Evolutionary conservation across 2,329 filamentous ascomycete species (phyloP).

Genomic region (Rhytidhysteron rufulum): DNA sequence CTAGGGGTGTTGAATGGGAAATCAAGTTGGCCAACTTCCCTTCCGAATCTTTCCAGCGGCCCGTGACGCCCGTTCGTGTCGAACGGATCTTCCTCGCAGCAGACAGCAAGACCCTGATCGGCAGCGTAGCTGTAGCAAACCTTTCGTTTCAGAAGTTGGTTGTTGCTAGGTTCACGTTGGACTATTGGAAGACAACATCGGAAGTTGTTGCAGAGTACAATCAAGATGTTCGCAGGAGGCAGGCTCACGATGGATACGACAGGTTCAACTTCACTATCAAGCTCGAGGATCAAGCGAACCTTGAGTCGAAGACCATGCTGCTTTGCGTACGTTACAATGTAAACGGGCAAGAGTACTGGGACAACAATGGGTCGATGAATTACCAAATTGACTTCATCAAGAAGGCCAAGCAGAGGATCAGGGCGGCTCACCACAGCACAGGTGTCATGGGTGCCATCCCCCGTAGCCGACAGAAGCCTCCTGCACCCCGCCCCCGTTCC

Average conservation of each 20-base stretch:
- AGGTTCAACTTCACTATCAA: slow-evolving; percentile 94
- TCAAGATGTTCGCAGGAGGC: slow-evolving; percentile 68
- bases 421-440: slow-evolving; percentile 35
- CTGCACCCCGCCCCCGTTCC: slow-evolving; percentile 44
- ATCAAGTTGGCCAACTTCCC: slow-evolving; percentile 84
- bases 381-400: slow-evolving; percentile 93
- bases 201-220: slow-evolving; percentile 88
- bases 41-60: slow-evolving; percentile 58
- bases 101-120: slow-evolving; percentile 83
- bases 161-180: slow-evolving; percentile 89
- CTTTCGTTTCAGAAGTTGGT: slow-evolving; percentile 85
- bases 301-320: slow-evolving; percentile 89
- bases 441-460: slow-evolving; percentile 51
- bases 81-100: slow-evolving; percentile 83
- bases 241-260: slow-evolving; percentile 67
- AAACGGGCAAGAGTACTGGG: slow-evolving; percentile 84
- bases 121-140: slow-evolving; percentile 81
- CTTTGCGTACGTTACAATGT: slow-evolving; percentile 88
- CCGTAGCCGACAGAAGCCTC: slow-evolving; percentile 46
- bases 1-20: slow-evolving; percentile 71
- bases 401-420: slow-evolving; percentile 58
- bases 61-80: slow-evolving; percentile 66
- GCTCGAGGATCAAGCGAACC: slow-evolving; percentile 82
- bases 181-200: slow-evolving; percentile 98
- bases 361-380: slow-evolving; percentile 83